phyloP scores from a whole-genome alignment of 352 stramenopile genomes.

The Saprolegnia diclina region DNA sequence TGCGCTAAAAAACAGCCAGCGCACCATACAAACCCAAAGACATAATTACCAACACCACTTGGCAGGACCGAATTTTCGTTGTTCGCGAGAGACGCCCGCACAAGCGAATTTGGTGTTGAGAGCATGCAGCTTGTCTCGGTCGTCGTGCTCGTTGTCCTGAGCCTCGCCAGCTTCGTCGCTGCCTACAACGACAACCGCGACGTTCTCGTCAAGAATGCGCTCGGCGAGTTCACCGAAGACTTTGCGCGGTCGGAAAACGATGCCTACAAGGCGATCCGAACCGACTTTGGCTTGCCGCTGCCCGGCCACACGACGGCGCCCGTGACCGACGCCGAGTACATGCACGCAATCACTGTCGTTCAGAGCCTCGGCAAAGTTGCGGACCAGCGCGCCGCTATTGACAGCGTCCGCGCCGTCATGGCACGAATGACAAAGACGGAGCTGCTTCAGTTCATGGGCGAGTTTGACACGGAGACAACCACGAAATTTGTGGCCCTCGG shows the following conservation, averaged over 20 bases:
- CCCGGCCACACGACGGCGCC: not conserved
- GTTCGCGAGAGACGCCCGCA: not conserved
- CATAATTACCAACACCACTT: not conserved
- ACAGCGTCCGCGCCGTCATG: not conserved
- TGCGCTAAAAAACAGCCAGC: not conserved
- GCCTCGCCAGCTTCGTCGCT: not conserved
- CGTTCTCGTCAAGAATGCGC: conserved; percentile 8
- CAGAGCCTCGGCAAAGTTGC: not conserved
- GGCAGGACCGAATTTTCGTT: too few relatives aligned
- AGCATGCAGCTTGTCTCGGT: conserved; percentile 3
- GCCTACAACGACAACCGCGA: not conserved
- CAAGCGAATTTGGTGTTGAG: not conserved
- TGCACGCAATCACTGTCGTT: not conserved
- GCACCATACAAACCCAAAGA: not conserved
- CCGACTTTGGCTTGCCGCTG: not conserved
- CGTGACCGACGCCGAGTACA: conserved; percentile 4
- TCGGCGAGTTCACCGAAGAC: conserved; percentile 10
- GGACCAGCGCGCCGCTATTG: not conserved
- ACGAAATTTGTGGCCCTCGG: not conserved
- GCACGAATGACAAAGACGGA: not conserved
- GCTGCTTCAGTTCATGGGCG: conserved; percentile 4
- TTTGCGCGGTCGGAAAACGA: not conserved
- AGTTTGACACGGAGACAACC: conserved; percentile 1
- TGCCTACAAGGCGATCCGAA: not conserved
- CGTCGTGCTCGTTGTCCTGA: not conserved